Evolutionary conservation across 2,329 filamentous ascomycete species (phyloP).

Genomic region (Ascochyta lentis): DNA sequence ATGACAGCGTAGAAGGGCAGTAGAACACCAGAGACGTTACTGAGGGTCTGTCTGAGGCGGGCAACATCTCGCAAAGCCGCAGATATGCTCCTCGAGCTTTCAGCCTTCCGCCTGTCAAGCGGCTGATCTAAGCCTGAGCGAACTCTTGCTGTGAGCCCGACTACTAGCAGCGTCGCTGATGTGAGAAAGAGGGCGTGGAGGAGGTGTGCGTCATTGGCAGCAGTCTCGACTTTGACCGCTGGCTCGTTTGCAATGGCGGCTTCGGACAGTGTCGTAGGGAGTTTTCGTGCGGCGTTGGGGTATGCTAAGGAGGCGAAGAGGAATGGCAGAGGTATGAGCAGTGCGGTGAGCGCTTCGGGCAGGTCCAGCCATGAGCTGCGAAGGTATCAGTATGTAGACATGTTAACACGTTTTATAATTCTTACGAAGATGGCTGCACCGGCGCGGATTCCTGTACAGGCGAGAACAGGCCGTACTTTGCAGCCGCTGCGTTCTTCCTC

Average conservation of each 20-base stretch:
- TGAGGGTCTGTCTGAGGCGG: conserved; percentile 32
- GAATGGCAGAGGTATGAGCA: conserved; percentile 59
- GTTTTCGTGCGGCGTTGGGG: conserved; percentile 33
- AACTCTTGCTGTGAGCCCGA: conserved; percentile 51
- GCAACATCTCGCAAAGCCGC: conserved; percentile 11
- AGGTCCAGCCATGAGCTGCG: conserved; percentile 46
- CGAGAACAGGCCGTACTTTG: conserved; percentile 40
- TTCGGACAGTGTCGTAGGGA: conserved; percentile 33
- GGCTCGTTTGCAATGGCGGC: conserved; percentile 28
- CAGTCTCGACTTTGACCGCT: conserved; percentile 10
- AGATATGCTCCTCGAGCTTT: conserved; percentile 19
- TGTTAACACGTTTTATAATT: conserved; percentile 4
- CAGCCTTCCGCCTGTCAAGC: conserved; percentile 46
- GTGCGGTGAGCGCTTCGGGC: conserved; percentile 57
- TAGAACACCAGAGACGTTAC: conserved; percentile 51
- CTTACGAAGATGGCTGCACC: conserved; percentile 33
- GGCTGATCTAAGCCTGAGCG: conserved; percentile 37
- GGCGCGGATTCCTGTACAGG: conserved; percentile 43
- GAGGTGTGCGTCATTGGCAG: conserved; percentile 37
- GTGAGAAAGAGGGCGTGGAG: conserved; percentile 55
- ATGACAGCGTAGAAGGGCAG: conserved; percentile 64
- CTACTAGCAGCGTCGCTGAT: conserved; percentile 54
- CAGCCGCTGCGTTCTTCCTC: conserved; percentile 17
- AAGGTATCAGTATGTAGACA: background rate
- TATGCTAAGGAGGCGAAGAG: conserved; percentile 57